Base-by-base conservation (phyloP, 257 asterid species). In the Primulina huaijiensis region DNA sequence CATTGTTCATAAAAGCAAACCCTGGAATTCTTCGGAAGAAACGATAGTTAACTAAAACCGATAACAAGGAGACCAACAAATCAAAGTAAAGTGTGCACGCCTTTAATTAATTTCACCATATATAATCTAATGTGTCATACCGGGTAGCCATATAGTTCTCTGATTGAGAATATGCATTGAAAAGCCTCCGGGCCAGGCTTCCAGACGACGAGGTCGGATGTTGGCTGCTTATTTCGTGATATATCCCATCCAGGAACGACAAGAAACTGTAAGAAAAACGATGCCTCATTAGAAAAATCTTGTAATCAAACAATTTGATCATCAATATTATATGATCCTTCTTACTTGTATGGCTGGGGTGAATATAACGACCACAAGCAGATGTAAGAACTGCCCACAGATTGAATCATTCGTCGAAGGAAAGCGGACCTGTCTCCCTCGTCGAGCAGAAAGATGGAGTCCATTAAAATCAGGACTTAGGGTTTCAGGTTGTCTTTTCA, bases 321-420 rank as follows among this genome's bases (percentile, higher is more conserved):
- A 6, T 0, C 4, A 43, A 2, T 11, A 0, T 11, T 3, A 10
- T 2, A 9, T 0, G 53, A 5, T 46, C 6, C 9, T 9, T 37
- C 78, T 78, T 68, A 92, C 97, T 85, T 88, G 72, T 84, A 74
- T 33, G 91, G 81, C 2, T 76, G 84, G 23, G 83, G 84, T 9
- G 75, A 10, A 69, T 30, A 30, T 30, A 80, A 82, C 38, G 85
- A 82, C 95, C 96, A 88, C 1, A 92, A 84, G 76, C 96, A 90
- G 74, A 92, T 68, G 79, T 92, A 82, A 38, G 82, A 71, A 71
- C 87, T 78, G 1, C 85, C 87, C 43, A 79, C 72, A 43, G 85
- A 66, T 56, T 83, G 89, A 78, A 84, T 68, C 76, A 88, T 83
- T 3, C 78, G 76, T 12, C 71, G 82, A 34, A 92, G 84, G 55